A percentile compares a stretch with the other conserved stretches of the same genome.
These are phyloP conservation scores for Candida koratica DNA, from an alignment of 805 yeast species.

Conservation along the genomic window DNA sequence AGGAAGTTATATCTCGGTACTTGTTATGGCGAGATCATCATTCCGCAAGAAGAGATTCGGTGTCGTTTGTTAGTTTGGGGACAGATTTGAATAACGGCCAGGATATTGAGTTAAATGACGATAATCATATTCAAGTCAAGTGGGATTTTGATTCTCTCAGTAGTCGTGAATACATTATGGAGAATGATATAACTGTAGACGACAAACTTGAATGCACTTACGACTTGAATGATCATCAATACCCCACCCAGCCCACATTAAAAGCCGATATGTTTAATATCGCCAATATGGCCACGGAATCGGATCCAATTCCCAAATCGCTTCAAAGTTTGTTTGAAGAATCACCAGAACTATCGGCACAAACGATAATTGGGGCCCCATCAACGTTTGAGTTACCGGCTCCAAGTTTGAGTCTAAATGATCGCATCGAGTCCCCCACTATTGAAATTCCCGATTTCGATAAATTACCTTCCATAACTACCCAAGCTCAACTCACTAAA, in stretches of 20 bases:
- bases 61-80: conserved; percentile 32
- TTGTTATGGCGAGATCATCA: conserved; percentile 68
- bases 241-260: conserved; percentile 28
- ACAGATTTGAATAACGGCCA: conserved; percentile 17
- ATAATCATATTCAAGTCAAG: conserved; percentile 44
- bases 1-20: conserved; percentile 72
- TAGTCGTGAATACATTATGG: conserved; percentile 67
- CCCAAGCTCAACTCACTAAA: conserved; percentile 30
- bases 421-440: conserved; percentile 52
- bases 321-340: conserved; percentile 67
- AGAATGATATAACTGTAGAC: conserved; percentile 55
- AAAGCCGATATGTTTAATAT: conserved; percentile 9
- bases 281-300: conserved; percentile 13
- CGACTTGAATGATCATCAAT: conserved; percentile 15
- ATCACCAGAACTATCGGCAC: conserved; percentile 17
- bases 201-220: conserved; percentile 21
- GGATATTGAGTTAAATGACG: conserved; percentile 11
- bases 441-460: conserved; percentile 72
- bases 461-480: conserved; percentile 20
- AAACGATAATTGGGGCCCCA: conserved; percentile 8
- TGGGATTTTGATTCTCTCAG: conserved; percentile 91
- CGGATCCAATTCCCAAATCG: conserved; percentile 64
- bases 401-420: conserved; percentile 15
- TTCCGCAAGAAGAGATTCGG: conserved; percentile 29
- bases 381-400: conserved; percentile 14